These are phyloP conservation scores for Ammopiptanthus mongolicus DNA, from an alignment of 306 rosid species.

Conservation along the genomic window DNA sequence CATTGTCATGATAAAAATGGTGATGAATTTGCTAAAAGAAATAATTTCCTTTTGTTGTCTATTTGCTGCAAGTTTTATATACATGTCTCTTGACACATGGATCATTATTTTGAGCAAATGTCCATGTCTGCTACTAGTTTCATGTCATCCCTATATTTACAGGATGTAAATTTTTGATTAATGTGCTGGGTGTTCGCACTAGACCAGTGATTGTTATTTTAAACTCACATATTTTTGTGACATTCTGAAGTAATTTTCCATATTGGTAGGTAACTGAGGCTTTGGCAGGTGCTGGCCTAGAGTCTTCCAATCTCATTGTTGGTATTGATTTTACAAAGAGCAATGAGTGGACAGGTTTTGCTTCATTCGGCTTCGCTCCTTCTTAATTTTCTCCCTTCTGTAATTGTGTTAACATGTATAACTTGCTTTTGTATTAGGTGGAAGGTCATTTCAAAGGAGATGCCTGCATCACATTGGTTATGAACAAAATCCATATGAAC, in stretches of 20 bases:
- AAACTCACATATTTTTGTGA: not conserved
- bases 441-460: conserved; percentile 75
- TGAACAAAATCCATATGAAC: conserved; percentile 90
- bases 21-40: not conserved
- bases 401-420: conserved; percentile 18
- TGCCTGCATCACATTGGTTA: conserved; percentile 88
- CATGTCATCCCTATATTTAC: not conserved
- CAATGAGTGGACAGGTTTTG: conserved; percentile 98
- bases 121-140: conserved; percentile 2
- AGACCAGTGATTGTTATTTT: not conserved
- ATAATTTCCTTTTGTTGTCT: not conserved
- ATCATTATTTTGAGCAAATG: not conserved
- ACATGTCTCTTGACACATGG: not conserved
- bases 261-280: conserved; percentile 79
- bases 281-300: conserved; percentile 73
- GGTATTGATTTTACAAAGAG: conserved; percentile 99
- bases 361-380: conserved; percentile 13
- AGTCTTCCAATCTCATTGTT: conserved; percentile 91
- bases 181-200: not conserved
- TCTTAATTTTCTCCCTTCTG: conserved; percentile 5
- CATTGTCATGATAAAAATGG: not conserved
- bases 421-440: conserved; percentile 42
- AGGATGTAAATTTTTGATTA: not conserved
- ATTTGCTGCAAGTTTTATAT: conserved; percentile 10
- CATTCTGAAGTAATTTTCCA: conserved; percentile 8